Evolutionary conservation across 805 yeast genomes (phyloP).

Genomic region (Ogataea paraovalis): DNA sequence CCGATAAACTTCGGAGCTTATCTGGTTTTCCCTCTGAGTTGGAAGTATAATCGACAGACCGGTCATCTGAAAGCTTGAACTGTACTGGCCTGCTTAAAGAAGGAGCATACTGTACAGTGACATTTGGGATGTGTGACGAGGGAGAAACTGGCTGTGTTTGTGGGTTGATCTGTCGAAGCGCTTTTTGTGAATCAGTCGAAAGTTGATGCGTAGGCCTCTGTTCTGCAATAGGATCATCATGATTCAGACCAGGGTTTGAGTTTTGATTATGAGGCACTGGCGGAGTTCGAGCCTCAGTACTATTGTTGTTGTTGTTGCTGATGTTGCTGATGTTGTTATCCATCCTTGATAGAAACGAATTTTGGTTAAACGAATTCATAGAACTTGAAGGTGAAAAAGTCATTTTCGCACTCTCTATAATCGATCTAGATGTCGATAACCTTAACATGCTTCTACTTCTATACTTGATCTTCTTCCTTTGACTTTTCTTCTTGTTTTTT

Average conservation of each 20-base stretch:
- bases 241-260: neutral
- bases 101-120: too few species aligned
- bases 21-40: neutral
- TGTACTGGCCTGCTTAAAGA: neutral
- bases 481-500: conserved; percentile 36
- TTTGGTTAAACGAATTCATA: conserved; percentile 9
- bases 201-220: neutral
- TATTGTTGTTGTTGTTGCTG: neutral
- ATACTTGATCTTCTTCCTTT: conserved; percentile 26
- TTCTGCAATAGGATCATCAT: neutral
- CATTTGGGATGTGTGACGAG: too few species aligned
- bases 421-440: conserved; percentile 23
- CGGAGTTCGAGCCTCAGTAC: neutral
- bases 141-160: neutral
- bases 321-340: neutral
- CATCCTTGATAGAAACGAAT: conserved; percentile 3
- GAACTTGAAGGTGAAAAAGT: conserved; percentile 17
- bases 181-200: neutral
- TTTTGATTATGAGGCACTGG: neutral
- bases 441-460: conserved; percentile 30
- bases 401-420: conserved; percentile 19
- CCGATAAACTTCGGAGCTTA: neutral
- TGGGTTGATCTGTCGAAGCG: neutral
- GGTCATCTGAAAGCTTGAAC: neutral
- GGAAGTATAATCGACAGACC: neutral